Evolutionary conservation across 2,329 filamentous ascomycete genomes (phyloP).

Genomic region (Ophiocordyceps camponoti-saundersi): DNA sequence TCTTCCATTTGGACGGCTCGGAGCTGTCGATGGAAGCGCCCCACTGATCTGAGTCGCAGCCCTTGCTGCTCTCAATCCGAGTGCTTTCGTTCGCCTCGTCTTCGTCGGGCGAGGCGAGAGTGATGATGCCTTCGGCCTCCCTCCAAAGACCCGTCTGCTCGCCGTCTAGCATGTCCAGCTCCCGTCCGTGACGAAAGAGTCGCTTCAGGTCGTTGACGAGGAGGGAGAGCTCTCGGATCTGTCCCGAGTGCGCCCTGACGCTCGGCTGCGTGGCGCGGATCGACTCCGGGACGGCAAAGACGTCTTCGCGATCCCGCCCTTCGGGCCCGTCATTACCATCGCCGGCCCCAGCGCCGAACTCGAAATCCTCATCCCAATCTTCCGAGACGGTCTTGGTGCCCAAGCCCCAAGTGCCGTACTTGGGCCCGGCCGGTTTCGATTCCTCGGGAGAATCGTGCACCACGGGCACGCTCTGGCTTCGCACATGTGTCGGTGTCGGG

Average conservation of each 20-base stretch:
- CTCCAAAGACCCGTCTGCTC: constrained; percentile 48
- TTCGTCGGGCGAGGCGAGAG: constrained; percentile 55
- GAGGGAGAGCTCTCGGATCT: constrained; percentile 65
- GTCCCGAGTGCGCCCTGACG: constrained; percentile 68
- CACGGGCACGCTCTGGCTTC: constrained; percentile 68
- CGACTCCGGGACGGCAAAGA: constrained; percentile 44
- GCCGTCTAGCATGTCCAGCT: constrained; percentile 48
- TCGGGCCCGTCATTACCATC: constrained; percentile 22
- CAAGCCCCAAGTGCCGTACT: constrained; percentile 70
- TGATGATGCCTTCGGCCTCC: constrained; percentile 76
- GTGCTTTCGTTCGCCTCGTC: constrained; percentile 24
- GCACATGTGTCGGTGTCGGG: constrained; percentile 52
- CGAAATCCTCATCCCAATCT: constrained; percentile 83
- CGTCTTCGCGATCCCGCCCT: constrained; percentile 15
- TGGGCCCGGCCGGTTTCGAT: constrained; percentile 37
- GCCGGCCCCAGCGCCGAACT: constrained; percentile 43
- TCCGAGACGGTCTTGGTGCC: constrained; percentile 67
- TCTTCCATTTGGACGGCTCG: constrained; percentile 28
- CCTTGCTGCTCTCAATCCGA: constrained; percentile 18
- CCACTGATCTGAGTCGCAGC: constrained; percentile 28
- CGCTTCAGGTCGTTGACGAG: constrained; percentile 73
- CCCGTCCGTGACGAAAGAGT: constrained; percentile 50
- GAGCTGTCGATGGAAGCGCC: constrained; percentile 24
- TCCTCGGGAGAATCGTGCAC: constrained; percentile 44
- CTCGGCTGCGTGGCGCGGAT: constrained; percentile 72